Conservation (phyloP, 2,329 filamentous ascomycete genomes). For the Ascochyta pisi region DNA sequence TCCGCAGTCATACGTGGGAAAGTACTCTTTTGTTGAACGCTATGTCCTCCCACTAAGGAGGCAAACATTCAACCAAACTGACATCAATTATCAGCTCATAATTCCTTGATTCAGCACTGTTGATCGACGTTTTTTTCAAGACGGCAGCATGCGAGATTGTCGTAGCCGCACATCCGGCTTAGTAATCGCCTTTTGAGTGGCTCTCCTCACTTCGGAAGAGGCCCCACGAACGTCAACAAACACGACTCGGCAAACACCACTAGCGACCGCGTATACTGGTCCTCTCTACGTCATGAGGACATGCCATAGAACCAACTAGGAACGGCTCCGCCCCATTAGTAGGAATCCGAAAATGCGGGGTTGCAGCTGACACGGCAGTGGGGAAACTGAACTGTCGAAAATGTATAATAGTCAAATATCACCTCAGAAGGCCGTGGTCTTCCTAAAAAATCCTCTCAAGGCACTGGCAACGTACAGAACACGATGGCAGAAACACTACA, state of each 20-base stretch:
- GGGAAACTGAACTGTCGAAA: slow-evolving; percentile 4
- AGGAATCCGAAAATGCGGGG: slow-evolving; percentile 7
- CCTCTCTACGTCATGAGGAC: slow-evolving; percentile 5
- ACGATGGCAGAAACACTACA: slow-evolving; percentile 20
- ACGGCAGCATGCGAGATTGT: too few species aligned
- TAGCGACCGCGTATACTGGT: neutral
- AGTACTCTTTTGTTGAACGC: too few species aligned
- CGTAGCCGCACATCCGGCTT: slow-evolving; percentile 7
- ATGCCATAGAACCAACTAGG: neutral
- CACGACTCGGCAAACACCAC: slow-evolving; percentile 1
- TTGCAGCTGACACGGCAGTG: slow-evolving; percentile 7
- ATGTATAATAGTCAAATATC: neutral
- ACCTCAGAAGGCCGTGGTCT: neutral
- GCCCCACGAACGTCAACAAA: neutral
- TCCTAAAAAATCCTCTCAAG: neutral
- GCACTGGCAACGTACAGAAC: neutral
- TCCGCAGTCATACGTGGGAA: too few species aligned
- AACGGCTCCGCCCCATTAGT: neutral
- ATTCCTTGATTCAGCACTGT: too few species aligned
- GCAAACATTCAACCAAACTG: neutral
- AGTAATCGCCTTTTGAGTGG: neutral
- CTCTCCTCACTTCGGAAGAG: slow-evolving; percentile 9
- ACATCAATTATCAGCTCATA: neutral
- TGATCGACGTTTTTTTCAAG: too few species aligned
- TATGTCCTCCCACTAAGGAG: too few species aligned